Base-by-base conservation (phyloP, 768 basidiomycete genomes). In the Mycena alexandri region DNA sequence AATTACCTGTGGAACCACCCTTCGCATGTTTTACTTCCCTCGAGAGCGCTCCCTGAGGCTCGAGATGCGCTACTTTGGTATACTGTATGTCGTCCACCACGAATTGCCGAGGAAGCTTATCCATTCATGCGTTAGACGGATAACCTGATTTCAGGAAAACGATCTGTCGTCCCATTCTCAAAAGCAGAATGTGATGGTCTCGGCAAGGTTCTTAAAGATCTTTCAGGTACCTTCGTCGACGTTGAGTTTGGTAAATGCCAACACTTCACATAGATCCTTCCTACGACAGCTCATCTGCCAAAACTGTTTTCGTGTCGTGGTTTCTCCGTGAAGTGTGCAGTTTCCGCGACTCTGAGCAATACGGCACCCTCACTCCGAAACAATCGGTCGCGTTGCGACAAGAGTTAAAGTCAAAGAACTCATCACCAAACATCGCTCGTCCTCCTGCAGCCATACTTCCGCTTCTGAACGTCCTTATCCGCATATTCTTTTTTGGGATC, bases 121-220 rank as follows among this genome's bases (percentile, higher is more conserved):
- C 10, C 16, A 59, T 48, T 43, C 54, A 22, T 44, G n/a, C 8
- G 38, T 17, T 57, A 83, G 80, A 81, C 80, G 62, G 87, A 87
- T 65, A 87, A 88, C 70, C 71, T 87, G 47, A 82, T 84, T 47
- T 80, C 80, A 21, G 84, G 83, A 24, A 50, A 77, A 5, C 78
- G 72, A 48, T 85, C 84, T 67, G 74, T 79, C 2, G 85, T 83
- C 17, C 86, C 87, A 3, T 88, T 88, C 66, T 87, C 87, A 2
- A 87, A 86, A 72, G 53, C 63, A 3, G 86, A 88, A 76, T 87
- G 87, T 56, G 83, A 86, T 70, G 84, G 87, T 56, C 75, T 88
- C 17, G 75, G 82, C 2, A 74, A 75, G n/a, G 72, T 84, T 4
- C 72, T 86, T 3, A 77, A 75, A 38, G 76, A 81, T 33, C 68